Percentiles rank a stretch among this genome's conserved stretches.
phyloP scores from a whole-genome alignment of 2,329 filamentous ascomycete genomes.

The Aspergillus versicolor region DNA sequence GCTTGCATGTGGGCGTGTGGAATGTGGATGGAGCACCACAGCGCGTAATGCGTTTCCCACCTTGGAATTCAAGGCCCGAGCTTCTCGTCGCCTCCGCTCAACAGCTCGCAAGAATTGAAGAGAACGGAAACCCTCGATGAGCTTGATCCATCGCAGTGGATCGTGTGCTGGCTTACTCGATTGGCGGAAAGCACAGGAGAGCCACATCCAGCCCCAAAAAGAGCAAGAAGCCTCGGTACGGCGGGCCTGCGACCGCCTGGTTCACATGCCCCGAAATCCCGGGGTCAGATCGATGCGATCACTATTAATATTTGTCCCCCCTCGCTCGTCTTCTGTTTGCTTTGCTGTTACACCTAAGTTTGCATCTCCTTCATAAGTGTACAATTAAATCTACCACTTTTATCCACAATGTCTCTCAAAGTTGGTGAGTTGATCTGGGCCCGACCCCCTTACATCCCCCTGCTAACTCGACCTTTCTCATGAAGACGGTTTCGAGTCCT shows the following conservation, averaged over 20 bases:
- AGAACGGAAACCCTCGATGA: not conserved
- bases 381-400: not conserved
- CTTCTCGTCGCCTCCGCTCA: not conserved
- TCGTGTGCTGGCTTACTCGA: constrained; percentile 1
- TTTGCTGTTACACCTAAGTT: constrained; percentile 10
- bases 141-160: not conserved
- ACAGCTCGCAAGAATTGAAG: not conserved
- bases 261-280: constrained; percentile 24
- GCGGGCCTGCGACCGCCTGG: constrained; percentile 15
- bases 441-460: not conserved
- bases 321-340: not conserved
- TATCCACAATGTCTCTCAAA: constrained; percentile 66
- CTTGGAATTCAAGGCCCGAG: not conserved
- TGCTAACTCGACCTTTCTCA: constrained; percentile 7
- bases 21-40: too few relatives aligned
- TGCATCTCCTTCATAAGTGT: not conserved
- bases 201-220: not conserved
- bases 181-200: not conserved
- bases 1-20: not conserved
- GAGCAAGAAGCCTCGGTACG: constrained; percentile 20
- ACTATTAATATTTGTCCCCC: constrained; percentile 22
- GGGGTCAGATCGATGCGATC: constrained; percentile 23
- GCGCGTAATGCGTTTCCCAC: not conserved
- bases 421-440: constrained; percentile 55
- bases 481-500: constrained; percentile 80